Evolutionary conservation across 2,329 filamentous ascomycete species (phyloP), one percentile per base, ranked within the genome.

Genomic region (Teratosphaeria nubilosa): DNA sequence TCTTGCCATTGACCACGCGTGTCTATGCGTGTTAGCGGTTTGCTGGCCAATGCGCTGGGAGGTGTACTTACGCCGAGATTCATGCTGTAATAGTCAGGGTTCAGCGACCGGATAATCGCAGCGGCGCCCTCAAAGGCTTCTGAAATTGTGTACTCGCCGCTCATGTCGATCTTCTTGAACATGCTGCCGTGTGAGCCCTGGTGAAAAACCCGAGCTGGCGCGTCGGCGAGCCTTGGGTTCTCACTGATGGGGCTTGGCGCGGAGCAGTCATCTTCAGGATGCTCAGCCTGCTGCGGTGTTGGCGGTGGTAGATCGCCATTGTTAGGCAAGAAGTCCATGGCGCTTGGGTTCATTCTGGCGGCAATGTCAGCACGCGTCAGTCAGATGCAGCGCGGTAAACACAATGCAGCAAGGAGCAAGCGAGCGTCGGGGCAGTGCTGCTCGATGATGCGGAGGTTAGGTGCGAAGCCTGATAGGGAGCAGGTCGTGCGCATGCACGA

Each of bases 1-100:
- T 65, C 59, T 70, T 70, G 62, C 69, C 66, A 61, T 65, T 68
- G 53, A 70, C 56, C 27, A 70, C 61, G 30, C 64, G 64, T 48
- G 64, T 62, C 68, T 70, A 54, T 25, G 37, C 6, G 31, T 30
- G 59, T 65, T 32, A 68, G 62, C 51, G 34, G 11, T 53, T 30
- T 25, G 30, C 16, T 16, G 32, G n/a, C 53, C 24, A 27, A 34
- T 54, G 11, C 5, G 59, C 16, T 6, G 1, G n/a, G 5, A 14
- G 16, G 22, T 31, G 27, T 20, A 64, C 62, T 61, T 60, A 69
- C 67, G 32, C 65, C 64, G 32, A 58, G 59, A 22, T 60, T 58
- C 61, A 68, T 62, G 55, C 59, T 54, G 51, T 64, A 68, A 25
- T 62, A 52, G 24, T 69, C 65, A n/a, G 67, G 65, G 56, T 69